These are phyloP conservation scores for Solanum ahanhuiri DNA, from an alignment of 257 asterid species.

Conservation along the genomic window DNA sequence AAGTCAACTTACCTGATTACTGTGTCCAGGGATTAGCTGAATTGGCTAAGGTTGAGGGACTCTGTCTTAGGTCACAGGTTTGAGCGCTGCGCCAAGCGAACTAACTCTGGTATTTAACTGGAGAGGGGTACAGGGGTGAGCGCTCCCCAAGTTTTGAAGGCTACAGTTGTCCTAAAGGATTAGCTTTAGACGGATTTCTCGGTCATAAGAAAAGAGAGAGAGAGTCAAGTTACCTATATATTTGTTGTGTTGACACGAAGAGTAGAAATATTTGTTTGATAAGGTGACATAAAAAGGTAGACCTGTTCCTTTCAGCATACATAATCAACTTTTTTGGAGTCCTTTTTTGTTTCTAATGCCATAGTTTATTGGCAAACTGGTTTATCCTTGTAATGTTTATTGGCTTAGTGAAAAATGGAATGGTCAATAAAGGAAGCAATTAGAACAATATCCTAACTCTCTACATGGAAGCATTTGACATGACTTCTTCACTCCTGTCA, in stretches of 20 bases:
- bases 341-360: not conserved
- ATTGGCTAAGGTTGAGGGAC: not conserved
- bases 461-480: not conserved
- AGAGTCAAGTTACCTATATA: not conserved
- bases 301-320: not conserved
- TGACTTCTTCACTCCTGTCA: not conserved
- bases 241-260: not conserved
- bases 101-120: not conserved
- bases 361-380: not conserved
- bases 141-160: not conserved
- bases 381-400: not conserved
- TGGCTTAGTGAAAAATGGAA: not conserved
- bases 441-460: not conserved
- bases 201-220: not conserved
- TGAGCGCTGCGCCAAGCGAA: not conserved
- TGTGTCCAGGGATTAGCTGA: not conserved
- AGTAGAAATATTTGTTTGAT: not conserved
- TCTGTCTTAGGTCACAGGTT: not conserved
- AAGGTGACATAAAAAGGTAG: not conserved
- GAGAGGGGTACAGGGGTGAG: not conserved
- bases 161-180: no score
- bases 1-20: not conserved
- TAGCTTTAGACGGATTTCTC: not conserved
- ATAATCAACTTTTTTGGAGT: not conserved
- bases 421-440: not conserved